These are phyloP conservation scores for Hemisphaericaspora nanyangensis DNA, from an alignment of 805 yeast genomes.

Conservation along the genomic window DNA sequence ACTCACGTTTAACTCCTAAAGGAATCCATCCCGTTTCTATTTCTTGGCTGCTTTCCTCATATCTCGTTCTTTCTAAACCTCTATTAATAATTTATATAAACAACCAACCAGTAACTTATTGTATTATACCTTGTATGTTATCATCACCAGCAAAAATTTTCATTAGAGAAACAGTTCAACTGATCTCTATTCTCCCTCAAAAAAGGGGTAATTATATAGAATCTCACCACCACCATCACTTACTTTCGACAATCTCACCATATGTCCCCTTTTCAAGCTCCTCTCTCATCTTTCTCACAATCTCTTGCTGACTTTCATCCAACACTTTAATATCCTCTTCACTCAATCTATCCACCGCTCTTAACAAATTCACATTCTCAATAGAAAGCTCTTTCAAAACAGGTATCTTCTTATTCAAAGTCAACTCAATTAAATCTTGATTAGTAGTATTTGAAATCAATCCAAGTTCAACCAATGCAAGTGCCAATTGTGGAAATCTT, in stretches of 20 bases:
- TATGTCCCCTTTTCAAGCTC: constrained; percentile 26
- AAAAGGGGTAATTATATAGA: not conserved
- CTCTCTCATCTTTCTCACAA: constrained; percentile 16
- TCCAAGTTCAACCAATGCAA: constrained; percentile 75
- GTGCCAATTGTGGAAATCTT: constrained; percentile 76
- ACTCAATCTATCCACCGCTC: constrained; percentile 22
- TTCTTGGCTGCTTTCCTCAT: too few relatives aligned
- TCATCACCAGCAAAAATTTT: too few relatives aligned
- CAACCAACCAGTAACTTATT: too few relatives aligned
- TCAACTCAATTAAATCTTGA: constrained; percentile 33
- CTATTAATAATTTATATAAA: too few relatives aligned
- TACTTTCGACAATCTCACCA: constrained; percentile 13
- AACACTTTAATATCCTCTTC: constrained; percentile 27
- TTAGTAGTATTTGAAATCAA: constrained; percentile 30
- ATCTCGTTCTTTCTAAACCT: too few relatives aligned
- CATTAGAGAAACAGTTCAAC: too few relatives aligned
- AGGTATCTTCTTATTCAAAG: constrained; percentile 30
- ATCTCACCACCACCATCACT: too few relatives aligned
- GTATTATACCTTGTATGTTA: too few relatives aligned
- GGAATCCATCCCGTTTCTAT: too few relatives aligned
- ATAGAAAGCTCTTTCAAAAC: constrained; percentile 24
- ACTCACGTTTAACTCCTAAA: too few relatives aligned
- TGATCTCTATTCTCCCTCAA: too few relatives aligned
- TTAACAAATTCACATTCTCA: constrained; percentile 33
- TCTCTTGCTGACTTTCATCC: constrained; percentile 19